Percentiles rank a stretch among this genome's conserved stretches.
phyloP scores from a whole-genome alignment of 177 flowering plant species.

The Vitis hybrid region DNA sequence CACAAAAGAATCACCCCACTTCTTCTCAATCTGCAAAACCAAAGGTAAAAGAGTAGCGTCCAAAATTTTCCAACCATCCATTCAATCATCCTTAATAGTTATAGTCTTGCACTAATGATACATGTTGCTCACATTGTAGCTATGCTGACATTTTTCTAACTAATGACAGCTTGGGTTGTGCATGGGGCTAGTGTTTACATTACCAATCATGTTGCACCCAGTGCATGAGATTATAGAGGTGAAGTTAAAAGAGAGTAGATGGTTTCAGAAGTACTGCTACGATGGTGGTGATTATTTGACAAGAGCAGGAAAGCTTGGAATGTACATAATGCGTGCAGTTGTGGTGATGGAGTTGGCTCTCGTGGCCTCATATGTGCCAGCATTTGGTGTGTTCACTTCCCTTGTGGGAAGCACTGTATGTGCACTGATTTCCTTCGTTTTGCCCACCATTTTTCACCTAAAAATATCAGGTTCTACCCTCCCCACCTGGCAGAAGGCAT shows the following conservation, averaged over 20 bases:
- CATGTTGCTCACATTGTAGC: no score
- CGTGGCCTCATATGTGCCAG: constrained; percentile 35
- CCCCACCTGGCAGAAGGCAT: constrained; percentile 20
- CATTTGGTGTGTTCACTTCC: constrained; percentile 30
- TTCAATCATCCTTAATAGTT: no score
- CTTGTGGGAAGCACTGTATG: constrained; percentile 41
- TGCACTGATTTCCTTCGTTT: constrained; percentile 37
- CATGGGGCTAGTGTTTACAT: constrained; percentile 34
- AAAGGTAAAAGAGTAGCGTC: no score
- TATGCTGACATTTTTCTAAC: not conserved
- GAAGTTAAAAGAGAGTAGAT: constrained; percentile 13
- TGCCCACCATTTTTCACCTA: constrained; percentile 36
- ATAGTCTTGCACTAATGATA: no score
- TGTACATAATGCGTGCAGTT: constrained; percentile 16
- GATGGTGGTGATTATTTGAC: constrained; percentile 2
- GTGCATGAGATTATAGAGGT: constrained; percentile 35
- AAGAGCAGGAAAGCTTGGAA: constrained; percentile 2
- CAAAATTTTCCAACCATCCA: no score
- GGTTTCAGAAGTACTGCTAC: constrained; percentile 18
- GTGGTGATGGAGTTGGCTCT: constrained; percentile 24
- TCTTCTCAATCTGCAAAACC: no score
- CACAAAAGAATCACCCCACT: no score
- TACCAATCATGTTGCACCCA: constrained; percentile 40
- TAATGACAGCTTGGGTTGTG: constrained; percentile 36
- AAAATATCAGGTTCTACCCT: constrained; percentile 23